Percentiles rank a stretch among this genome's conserved stretches.
These are phyloP conservation scores for Pseudocercospora eumusae DNA, from an alignment of 2,329 filamentous ascomycete genomes.

Conservation along the genomic window DNA sequence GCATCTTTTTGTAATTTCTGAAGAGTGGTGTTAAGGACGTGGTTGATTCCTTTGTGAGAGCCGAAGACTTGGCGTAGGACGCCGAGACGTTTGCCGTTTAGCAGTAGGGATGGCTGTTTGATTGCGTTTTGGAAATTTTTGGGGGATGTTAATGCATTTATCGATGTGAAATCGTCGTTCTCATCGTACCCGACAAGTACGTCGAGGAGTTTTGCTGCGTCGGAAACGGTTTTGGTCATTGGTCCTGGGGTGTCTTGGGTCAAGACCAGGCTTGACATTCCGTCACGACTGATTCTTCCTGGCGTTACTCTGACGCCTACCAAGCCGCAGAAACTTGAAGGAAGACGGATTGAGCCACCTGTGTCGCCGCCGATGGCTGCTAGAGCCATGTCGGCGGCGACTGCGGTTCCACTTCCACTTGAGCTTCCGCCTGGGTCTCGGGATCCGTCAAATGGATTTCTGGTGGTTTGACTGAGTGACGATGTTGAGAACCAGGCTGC, in stretches of 20 bases:
- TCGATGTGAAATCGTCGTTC: constrained; percentile 26
- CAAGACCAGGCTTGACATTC: constrained; percentile 28
- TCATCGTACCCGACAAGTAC: constrained; percentile 31
- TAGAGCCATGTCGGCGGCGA: constrained; percentile 33
- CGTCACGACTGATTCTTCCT: constrained; percentile 33
- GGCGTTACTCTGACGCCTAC: constrained; percentile 35
- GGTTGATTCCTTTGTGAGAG: constrained; percentile 26
- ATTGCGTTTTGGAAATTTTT: constrained; percentile 27
- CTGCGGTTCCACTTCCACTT: constrained; percentile 34
- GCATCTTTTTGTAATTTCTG: constrained; percentile 16
- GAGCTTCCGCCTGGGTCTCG: constrained; percentile 37
- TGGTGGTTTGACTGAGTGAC: constrained; percentile 30
- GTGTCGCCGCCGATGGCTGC: constrained; percentile 36
- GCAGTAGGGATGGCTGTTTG: constrained; percentile 14
- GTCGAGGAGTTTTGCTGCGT: constrained; percentile 33
- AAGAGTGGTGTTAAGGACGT: constrained; percentile 23
- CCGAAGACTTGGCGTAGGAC: constrained; percentile 32
- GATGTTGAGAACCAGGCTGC: constrained; percentile 29
- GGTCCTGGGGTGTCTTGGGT: constrained; percentile 34
- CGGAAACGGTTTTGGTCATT: constrained; percentile 30
- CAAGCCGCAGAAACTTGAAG: constrained; percentile 33
- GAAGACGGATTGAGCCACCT: constrained; percentile 33
- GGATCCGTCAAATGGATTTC: constrained; percentile 30
- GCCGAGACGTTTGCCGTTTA: constrained; percentile 29
- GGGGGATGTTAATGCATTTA: constrained; percentile 23